Percentiles rank a stretch among this genome's conserved stretches.
Evolutionary conservation across 1,284 basidiomycete genomes (phyloP).

Genomic region (Meripilus lineatus): DNA sequence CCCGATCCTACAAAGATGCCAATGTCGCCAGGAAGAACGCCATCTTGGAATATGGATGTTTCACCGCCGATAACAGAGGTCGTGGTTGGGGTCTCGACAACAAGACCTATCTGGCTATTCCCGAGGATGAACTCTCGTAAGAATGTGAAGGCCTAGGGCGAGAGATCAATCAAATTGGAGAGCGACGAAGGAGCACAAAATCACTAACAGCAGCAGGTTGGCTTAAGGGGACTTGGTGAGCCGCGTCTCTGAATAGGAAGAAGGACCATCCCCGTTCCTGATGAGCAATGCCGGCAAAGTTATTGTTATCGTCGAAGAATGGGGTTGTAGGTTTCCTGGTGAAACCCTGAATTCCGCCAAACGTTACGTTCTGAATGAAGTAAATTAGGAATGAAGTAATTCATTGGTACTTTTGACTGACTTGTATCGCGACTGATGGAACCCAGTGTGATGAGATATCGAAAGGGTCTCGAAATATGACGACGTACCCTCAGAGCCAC

Average conservation of each 20-base stretch:
- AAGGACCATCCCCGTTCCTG: slow-evolving; percentile 26
- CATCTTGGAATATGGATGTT: background rate
- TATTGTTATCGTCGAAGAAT: slow-evolving; percentile 26
- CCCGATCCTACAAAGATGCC: slow-evolving; percentile 8
- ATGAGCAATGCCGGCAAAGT: slow-evolving; percentile 24
- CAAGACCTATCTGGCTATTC: slow-evolving; percentile 18
- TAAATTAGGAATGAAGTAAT: background rate
- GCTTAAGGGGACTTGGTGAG: slow-evolving; percentile 22
- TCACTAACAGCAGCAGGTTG: slow-evolving; percentile 15
- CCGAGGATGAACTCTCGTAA: slow-evolving; percentile 22
- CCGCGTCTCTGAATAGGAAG: slow-evolving; percentile 20
- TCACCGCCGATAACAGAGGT: slow-evolving; percentile 12
- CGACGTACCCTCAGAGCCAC: slow-evolving; percentile 20
- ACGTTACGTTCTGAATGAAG: slow-evolving; percentile 23
- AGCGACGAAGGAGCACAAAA: background rate
- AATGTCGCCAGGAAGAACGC: slow-evolving; percentile 4
- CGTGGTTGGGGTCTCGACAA: background rate
- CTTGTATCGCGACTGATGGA: slow-evolving; percentile 18
- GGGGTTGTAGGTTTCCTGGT: slow-evolving; percentile 55
- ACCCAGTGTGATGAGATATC: background rate
- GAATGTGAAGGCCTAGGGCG: slow-evolving; percentile 17
- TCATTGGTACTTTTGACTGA: background rate
- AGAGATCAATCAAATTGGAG: background rate
- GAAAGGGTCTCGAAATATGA: background rate
- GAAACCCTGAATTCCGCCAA: slow-evolving; percentile 65